A percentile compares a stretch with the other conserved stretches of the same genome.
phyloP scores from a whole-genome alignment of 495 filamentous ascomycete species.

The Aspergillus cristatus region DNA sequence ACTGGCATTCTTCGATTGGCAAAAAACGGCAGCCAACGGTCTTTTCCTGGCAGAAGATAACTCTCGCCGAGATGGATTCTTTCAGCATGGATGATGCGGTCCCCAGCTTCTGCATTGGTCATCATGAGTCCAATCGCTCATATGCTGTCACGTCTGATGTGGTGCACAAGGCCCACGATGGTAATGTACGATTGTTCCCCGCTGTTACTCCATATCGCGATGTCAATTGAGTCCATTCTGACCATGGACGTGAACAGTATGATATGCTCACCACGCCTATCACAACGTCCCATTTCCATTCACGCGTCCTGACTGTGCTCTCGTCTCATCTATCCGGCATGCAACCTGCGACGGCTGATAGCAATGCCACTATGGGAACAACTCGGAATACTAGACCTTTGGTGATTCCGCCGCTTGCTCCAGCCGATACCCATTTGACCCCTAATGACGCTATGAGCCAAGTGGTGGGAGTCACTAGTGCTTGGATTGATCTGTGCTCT shows the following conservation, averaged over 20 bases:
- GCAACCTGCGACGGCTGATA: slow-evolving; percentile 20
- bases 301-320: slow-evolving; percentile 57
- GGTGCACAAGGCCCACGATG: slow-evolving; percentile 58
- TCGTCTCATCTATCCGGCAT: slow-evolving; percentile 44
- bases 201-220: slow-evolving; percentile 2
- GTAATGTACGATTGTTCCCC: slow-evolving; percentile 26
- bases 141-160: slow-evolving; percentile 52
- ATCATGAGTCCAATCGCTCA: slow-evolving; percentile 64
- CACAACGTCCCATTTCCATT: slow-evolving; percentile 74
- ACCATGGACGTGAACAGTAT: slow-evolving; percentile 51
- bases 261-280: slow-evolving; percentile 86
- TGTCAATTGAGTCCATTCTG: not conserved
- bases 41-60: too few species aligned
- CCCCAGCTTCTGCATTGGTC: slow-evolving; percentile 69
- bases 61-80: slow-evolving; percentile 30
- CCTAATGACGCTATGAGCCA: slow-evolving; percentile 64
- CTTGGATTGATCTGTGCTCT: slow-evolving; percentile 87
- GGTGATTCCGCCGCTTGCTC: slow-evolving; percentile 59
- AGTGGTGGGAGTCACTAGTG: slow-evolving; percentile 62
- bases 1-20: too few species aligned
- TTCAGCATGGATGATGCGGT: slow-evolving; percentile 42
- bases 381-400: slow-evolving; percentile 37
- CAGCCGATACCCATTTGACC: slow-evolving; percentile 62
- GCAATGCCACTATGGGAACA: slow-evolving; percentile 25
- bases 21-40: too few species aligned